Base-by-base conservation (phyloP, 2,329 filamentous ascomycete genomes). In the Coniochaeta sp. region DNA sequence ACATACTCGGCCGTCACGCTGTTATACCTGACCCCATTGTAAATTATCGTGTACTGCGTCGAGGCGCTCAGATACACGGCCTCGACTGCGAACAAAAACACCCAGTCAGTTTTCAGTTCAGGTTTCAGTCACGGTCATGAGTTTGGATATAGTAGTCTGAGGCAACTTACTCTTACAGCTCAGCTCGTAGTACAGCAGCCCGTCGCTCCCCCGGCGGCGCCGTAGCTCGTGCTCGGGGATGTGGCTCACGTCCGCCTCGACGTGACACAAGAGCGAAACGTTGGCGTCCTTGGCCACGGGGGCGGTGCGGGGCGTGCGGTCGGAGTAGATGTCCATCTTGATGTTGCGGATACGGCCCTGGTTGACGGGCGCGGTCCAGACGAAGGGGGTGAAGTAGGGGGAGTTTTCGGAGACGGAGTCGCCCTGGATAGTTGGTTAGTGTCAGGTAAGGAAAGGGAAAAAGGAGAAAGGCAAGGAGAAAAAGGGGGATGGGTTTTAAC, bases 1-100 rank as follows among this genome's bases (percentile, higher is more conserved):
- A 72, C 70, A 51, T 72, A 74, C 52, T 74, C 71, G 28, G 69
- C 68, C 18, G 65, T 70, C 24, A 74, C 69, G 1, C 69, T 68
- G 48, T 68, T 65, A 54, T 73, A 73, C 52, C 70, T 61, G 50
- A 67, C 63, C 49, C 63, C 65, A 49, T 73, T 68, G 52, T 71
- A 68, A 7, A 74, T 60, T 27, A 75, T 60, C 4, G 71, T 73
- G 55, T 75, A 75, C 24, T 66, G 62, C 0, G 71, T 73, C 4
- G 65, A 71, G 0, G 69, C 70, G 1, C 71, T 73, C 6, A 67
- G 63, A 54, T 71, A 61, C 65, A 31, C 14, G 7, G 8, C 45
- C 28, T 30, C 40, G 24, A 16, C n/a, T n/a, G n/a, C n/a, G n/a
- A n/a, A n/a, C n/a, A n/a, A n/a, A n/a, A n/a, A n/a, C n/a, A n/a